Evolutionary conservation across 345 rosid species (phyloP).

Genomic region (Crucihimalaya himalaica): DNA sequence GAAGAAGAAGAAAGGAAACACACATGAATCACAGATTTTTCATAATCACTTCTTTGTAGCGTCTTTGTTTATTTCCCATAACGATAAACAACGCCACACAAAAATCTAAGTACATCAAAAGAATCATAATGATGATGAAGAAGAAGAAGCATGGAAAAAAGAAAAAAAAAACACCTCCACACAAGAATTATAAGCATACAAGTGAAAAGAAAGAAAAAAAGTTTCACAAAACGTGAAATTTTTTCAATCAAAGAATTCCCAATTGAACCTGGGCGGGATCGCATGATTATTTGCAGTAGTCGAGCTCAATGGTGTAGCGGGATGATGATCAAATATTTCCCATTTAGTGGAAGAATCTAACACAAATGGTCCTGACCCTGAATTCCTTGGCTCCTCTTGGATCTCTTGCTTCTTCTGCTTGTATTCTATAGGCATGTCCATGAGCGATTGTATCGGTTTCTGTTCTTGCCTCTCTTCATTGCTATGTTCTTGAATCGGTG

Average conservation of each 20-base stretch:
- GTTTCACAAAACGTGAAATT: constrained; percentile 22
- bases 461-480: constrained; percentile 44
- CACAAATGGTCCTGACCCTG: constrained; percentile 54
- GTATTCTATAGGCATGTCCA: constrained; percentile 46
- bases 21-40: constrained; percentile 17
- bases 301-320: constrained; percentile 44
- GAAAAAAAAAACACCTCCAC: constrained; percentile 59
- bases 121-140: constrained; percentile 54
- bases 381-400: constrained; percentile 44
- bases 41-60: constrained; percentile 42
- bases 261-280: constrained; percentile 69
- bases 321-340: constrained; percentile 85
- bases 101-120: constrained; percentile 79
- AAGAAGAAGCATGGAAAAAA: constrained; percentile 45
- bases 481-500: constrained; percentile 40
- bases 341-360: constrained; percentile 66
- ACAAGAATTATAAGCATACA: constrained; percentile 45
- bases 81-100: constrained; percentile 40
- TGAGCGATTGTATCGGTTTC: constrained; percentile 46
- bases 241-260: constrained; percentile 84
- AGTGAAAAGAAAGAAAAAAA: constrained; percentile 10
- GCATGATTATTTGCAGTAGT: constrained; percentile 43
- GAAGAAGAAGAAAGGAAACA: not conserved
- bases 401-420: constrained; percentile 45
- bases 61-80: constrained; percentile 58